These are phyloP conservation scores for Suillus subaureus DNA, from an alignment of 768 basidiomycete genomes.

Conservation along the genomic window DNA sequence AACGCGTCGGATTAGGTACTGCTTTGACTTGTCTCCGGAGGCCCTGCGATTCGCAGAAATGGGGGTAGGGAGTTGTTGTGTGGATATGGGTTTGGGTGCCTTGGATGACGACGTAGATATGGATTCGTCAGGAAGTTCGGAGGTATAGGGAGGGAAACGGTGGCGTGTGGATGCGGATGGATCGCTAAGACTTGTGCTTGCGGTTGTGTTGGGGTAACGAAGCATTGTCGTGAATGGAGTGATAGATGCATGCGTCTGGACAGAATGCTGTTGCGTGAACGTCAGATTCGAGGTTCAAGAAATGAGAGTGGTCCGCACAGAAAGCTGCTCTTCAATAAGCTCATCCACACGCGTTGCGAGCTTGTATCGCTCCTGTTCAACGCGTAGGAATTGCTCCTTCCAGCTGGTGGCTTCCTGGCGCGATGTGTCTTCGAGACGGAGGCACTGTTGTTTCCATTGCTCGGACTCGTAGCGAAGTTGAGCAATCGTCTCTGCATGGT, in stretches of 20 bases:
- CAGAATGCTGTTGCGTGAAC: slow-evolving; percentile 12
- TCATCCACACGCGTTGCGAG: slow-evolving; percentile 62
- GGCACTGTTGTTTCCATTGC: slow-evolving; percentile 74
- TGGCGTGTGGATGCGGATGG: slow-evolving; percentile 32
- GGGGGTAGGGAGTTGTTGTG: slow-evolving; percentile 32
- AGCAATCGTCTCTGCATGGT: slow-evolving; percentile 61
- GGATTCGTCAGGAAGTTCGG: slow-evolving; percentile 30
- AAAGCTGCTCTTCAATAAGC: slow-evolving; percentile 51
- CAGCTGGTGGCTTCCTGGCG: slow-evolving; percentile 61
- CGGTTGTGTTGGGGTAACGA: slow-evolving; percentile 17
- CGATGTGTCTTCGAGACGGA: slow-evolving; percentile 47
- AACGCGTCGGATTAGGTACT: slow-evolving; percentile 59
- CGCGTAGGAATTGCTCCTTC: slow-evolving; percentile 79
- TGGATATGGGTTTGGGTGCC: slow-evolving; percentile 26
- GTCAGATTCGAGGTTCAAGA: background rate
- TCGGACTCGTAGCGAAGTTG: slow-evolving; percentile 64
- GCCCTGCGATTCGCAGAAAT: slow-evolving; percentile 29
- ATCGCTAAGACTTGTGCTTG: slow-evolving; percentile 18
- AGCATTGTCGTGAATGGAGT: slow-evolving; percentile 38
- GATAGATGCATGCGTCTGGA: slow-evolving; percentile 18
- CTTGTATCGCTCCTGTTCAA: slow-evolving; percentile 66
- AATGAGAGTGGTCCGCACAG: slow-evolving; percentile 36
- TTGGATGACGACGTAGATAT: slow-evolving; percentile 32
- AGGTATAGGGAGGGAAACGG: slow-evolving; percentile 20
- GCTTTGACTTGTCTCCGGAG: slow-evolving; percentile 19